Base-by-base conservation (phyloP, 2,329 filamentous ascomycete species). In the Hymenoscyphus scutula region DNA sequence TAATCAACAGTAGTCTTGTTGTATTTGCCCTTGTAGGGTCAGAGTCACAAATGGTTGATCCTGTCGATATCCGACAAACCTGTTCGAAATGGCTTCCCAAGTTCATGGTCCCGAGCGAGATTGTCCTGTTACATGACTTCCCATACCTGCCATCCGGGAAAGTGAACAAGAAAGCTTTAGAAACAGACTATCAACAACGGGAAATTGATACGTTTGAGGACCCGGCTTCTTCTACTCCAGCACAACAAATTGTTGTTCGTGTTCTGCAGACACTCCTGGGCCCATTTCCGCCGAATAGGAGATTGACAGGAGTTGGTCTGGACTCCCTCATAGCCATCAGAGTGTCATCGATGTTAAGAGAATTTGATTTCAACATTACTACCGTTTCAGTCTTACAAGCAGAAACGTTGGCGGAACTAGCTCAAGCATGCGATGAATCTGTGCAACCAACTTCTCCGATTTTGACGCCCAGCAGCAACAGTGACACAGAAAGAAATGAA, bases 121-220 rank as follows among this genome's bases (percentile, higher is more conserved):
- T 96, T 27, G 74, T 91, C 0, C 71, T 89, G 1, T 76, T 89
- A 65, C 68, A 80, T 0, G 78, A 82, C 8, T 87, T 97, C 61
- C 92, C 92, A 0, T 86, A 88, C 59, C 78, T 97, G 23, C 81
- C 92, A 2, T 96, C 92, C 0, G 93, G 93, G 0, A 97, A 97
- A 72, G 82, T 93, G 15, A 89, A 97, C 70, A 86, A 86, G 58
- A 89, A 86, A 68, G 76, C 74, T 13, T 76, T 97, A 7, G 80
- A 86, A 67, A 72, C 77, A 0, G 77, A 84, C 7, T 90, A 89
- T 68, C 68, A 73, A n/a, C 69, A 74, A 34, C 67, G 68, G 7
- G 59, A 62, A 32, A 53, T 59, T 6, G 64, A 59, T 19, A 54
- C 62, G 7, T 63, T 65, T 1, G 57, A 62, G 0, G 62, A 69